phyloP scores from a whole-genome alignment of 768 basidiomycete species.

The Boletus speciosus region DNA sequence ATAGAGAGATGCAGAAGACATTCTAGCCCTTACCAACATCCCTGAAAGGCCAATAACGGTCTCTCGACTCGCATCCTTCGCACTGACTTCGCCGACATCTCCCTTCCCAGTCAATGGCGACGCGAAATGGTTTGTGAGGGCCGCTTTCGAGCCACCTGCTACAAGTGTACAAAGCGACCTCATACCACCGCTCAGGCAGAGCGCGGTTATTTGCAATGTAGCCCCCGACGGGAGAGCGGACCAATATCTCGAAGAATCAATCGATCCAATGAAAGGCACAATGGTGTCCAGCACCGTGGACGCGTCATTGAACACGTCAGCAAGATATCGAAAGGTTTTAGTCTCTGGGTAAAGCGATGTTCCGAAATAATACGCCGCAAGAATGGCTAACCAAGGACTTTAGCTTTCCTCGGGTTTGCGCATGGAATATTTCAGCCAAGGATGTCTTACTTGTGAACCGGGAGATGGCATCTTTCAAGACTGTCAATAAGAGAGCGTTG shows the following conservation, averaged over 20 bases:
- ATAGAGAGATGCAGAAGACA: background rate
- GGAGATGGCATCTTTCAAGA: slow-evolving; percentile 63
- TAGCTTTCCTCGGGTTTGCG: background rate
- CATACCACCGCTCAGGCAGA: slow-evolving; percentile 59
- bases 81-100: slow-evolving; percentile 68
- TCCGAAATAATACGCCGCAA: slow-evolving; percentile 58
- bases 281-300: slow-evolving; percentile 58
- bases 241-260: slow-evolving; percentile 29
- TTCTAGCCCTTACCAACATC: slow-evolving; percentile 50
- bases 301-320: slow-evolving; percentile 62
- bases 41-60: slow-evolving; percentile 65
- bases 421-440: background rate
- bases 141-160: slow-evolving; percentile 68
- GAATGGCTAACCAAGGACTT: slow-evolving; percentile 46
- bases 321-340: slow-evolving; percentile 64
- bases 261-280: slow-evolving; percentile 48
- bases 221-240: slow-evolving; percentile 30
- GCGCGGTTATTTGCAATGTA: slow-evolving; percentile 41
- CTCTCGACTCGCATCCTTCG: slow-evolving; percentile 71
- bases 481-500: slow-evolving; percentile 57
- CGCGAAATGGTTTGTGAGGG: slow-evolving; percentile 64
- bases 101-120: slow-evolving; percentile 48
- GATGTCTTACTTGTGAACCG: slow-evolving; percentile 55
- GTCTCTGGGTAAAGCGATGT: slow-evolving; percentile 67
- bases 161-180: slow-evolving; percentile 60